A percentile compares a stretch with the other conserved stretches of the same genome.
Conservation (phyloP, 768 basidiomycete genomes). For the Hortiboletus flavorubellus region DNA sequence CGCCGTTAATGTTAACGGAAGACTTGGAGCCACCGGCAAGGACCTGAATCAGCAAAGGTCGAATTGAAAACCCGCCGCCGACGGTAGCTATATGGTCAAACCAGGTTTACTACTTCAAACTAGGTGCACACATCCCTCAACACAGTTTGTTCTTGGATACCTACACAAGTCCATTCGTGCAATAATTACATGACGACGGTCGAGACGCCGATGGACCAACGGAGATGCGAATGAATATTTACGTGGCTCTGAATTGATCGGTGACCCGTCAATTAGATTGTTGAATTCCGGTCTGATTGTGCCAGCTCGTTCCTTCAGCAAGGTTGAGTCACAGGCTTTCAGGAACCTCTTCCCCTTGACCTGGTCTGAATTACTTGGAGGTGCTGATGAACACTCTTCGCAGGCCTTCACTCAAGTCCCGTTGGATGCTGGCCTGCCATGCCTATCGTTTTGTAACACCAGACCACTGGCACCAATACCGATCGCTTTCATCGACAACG, state of each 20-base stretch:
- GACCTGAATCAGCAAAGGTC: not conserved
- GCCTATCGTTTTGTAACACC: not conserved
- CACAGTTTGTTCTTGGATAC: not conserved
- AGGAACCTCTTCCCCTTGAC: not conserved
- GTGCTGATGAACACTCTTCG: not conserved
- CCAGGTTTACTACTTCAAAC: no score
- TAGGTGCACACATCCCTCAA: not conserved
- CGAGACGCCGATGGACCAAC: not conserved
- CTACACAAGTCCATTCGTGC: not conserved
- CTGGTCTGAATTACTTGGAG: not conserved
- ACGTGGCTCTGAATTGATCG: not conserved
- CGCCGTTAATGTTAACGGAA: not conserved
- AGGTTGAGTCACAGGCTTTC: not conserved
- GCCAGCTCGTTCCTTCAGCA: not conserved
- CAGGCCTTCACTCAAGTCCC: not conserved
- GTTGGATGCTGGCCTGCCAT: not conserved
- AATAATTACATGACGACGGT: not conserved
- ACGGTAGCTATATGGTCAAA: no score
- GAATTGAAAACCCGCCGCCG: slow-evolving; percentile 2
- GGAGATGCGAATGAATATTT: not conserved
- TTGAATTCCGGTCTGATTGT: not conserved
- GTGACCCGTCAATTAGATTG: not conserved
- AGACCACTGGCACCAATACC: not conserved
- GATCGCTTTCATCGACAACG: not conserved
- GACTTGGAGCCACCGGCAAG: not conserved